Evolutionary conservation across 2,329 filamentous ascomycete genomes (phyloP).

Genomic region (Coleophoma cylindrospora): DNA sequence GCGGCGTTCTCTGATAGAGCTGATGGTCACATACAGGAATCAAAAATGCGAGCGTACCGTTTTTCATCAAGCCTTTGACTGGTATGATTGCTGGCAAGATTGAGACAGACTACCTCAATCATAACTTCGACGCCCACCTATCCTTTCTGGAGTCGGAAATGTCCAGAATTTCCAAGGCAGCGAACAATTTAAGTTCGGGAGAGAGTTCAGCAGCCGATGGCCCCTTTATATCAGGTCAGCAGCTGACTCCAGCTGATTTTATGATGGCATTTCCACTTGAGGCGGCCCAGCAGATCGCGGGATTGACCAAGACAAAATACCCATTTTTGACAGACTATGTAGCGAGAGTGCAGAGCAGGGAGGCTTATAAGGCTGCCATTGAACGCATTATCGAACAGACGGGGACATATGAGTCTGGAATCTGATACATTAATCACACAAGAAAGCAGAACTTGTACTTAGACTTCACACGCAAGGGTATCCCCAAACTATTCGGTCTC

Average conservation of each 20-base stretch:
- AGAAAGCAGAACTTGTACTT: too few relatives aligned
- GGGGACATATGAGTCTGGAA: neutral
- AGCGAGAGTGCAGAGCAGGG: slow-evolving; percentile 26
- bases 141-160: neutral
- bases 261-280: slow-evolving; percentile 41
- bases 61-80: slow-evolving; percentile 63
- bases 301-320: slow-evolving; percentile 29
- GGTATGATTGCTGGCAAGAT: slow-evolving; percentile 41
- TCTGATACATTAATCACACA: neutral
- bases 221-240: slow-evolving; percentile 19
- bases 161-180: neutral
- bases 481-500: too few relatives aligned
- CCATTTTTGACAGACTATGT: slow-evolving; percentile 38
- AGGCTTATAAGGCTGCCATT: neutral
- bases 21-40: slow-evolving; percentile 33
- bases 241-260: slow-evolving; percentile 40
- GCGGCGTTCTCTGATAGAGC: too few relatives aligned
- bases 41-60: slow-evolving; percentile 48
- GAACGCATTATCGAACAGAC: neutral
- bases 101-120: slow-evolving; percentile 17
- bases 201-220: too few relatives aligned
- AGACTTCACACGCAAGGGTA: too few relatives aligned
- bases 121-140: neutral
- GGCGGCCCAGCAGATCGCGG: slow-evolving; percentile 26
- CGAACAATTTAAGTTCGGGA: neutral